Percentiles rank a stretch among this genome's conserved stretches.
Evolutionary conservation across 257 asterid genomes (phyloP).

Genomic region (Plectranthus barbatus): DNA sequence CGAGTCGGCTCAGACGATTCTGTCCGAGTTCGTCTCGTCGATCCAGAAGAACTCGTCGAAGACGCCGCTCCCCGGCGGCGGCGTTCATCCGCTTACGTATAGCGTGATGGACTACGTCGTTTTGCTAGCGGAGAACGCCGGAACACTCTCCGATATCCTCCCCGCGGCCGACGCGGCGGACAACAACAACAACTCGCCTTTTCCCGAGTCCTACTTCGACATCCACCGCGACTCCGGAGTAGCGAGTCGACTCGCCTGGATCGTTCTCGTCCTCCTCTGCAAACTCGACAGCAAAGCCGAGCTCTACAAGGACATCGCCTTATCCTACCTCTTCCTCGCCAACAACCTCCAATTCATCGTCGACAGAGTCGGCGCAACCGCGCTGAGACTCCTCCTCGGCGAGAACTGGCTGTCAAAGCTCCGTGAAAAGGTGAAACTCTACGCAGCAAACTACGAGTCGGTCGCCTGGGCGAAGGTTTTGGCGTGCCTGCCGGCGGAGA

Average conservation of each 20-base stretch:
- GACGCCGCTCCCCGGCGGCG: conserved; percentile 39
- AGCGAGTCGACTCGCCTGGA: conserved; percentile 50
- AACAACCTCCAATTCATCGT: conserved; percentile 51
- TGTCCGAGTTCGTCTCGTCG: conserved; percentile 41
- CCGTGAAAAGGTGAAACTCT: conserved; percentile 48
- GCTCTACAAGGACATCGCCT: conserved; percentile 40
- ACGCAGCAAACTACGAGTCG: conserved; percentile 43
- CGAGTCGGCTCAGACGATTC: conserved; percentile 26
- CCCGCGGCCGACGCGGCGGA: conserved; percentile 11
- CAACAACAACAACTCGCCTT: conserved; percentile 17
- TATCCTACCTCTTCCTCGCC: conserved; percentile 62
- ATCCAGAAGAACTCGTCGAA: conserved; percentile 50
- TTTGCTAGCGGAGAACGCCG: conserved; percentile 40
- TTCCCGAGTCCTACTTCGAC: conserved; percentile 51
- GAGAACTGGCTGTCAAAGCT: conserved; percentile 46
- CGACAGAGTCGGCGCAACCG: conserved; percentile 27
- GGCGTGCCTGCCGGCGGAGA: conserved; percentile 37
- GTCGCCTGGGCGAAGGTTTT: conserved; percentile 50
- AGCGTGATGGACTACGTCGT: conserved; percentile 37
- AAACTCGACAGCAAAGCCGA: conserved; percentile 51
- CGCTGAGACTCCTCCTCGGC: conserved; percentile 43
- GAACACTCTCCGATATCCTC: conserved; percentile 36
- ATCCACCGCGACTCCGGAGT: conserved; percentile 27
- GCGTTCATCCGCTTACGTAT: conserved; percentile 52
- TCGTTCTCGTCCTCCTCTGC: conserved; percentile 45